These are phyloP conservation scores for Byssochlamys sp. DNA, from an alignment of 2,329 filamentous ascomycete species.

Conservation along the genomic window DNA sequence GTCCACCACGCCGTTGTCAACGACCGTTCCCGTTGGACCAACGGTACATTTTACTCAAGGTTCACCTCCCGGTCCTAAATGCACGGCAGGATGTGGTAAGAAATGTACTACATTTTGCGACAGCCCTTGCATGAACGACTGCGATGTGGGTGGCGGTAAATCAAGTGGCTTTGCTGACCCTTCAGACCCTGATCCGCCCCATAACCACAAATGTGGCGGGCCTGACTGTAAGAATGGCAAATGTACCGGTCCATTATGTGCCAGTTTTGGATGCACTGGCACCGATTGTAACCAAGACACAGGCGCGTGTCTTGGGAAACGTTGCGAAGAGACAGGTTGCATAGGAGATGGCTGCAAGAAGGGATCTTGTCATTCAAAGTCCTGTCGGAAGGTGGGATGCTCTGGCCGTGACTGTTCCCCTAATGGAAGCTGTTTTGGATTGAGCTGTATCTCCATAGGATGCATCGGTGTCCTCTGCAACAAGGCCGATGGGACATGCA, in stretches of 20 bases:
- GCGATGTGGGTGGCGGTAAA: not conserved
- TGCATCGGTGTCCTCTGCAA: not conserved
- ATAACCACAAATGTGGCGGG: not conserved
- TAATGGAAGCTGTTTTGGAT: not conserved
- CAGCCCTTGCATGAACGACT: not conserved
- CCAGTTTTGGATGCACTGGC: not conserved
- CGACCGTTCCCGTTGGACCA: not conserved
- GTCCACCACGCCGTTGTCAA: not conserved
- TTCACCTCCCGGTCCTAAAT: not conserved
- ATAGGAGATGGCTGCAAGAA: not conserved
- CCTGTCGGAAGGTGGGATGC: not conserved
- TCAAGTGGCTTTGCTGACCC: not conserved
- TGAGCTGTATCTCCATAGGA: not conserved
- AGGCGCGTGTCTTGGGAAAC: not conserved
- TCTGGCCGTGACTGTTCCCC: not conserved
- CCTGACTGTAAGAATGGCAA: not conserved
- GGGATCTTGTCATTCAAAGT: not conserved
- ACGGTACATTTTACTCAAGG: not conserved
- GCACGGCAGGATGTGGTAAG: not conserved
- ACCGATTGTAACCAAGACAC: not conserved
- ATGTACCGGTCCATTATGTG: not conserved
- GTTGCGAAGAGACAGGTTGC: not conserved
- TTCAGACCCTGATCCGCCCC: not conserved
- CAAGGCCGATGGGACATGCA: not conserved
- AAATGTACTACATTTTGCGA: not conserved